phyloP scores from a whole-genome alignment of 306 rosid genomes.

The Dryas drummondii region DNA sequence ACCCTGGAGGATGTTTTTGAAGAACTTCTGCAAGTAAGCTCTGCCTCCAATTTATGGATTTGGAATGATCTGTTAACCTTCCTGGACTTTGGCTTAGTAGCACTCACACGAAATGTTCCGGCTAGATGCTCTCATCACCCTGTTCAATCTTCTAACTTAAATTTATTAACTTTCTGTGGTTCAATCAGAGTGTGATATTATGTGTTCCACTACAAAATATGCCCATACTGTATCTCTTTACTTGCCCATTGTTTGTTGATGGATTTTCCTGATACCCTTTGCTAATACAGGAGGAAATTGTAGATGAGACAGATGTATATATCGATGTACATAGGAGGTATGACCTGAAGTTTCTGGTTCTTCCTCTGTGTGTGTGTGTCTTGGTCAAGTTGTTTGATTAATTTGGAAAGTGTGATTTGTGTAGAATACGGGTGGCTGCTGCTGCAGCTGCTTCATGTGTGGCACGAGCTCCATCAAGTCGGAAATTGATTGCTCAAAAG shows the following conservation, averaged over 20 bases:
- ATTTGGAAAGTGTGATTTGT: constrained; percentile 27
- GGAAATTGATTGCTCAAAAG: constrained; percentile 42
- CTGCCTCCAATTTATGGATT: constrained; percentile 5
- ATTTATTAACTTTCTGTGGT: neutral
- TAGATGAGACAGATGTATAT: constrained; percentile 56
- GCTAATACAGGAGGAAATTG: constrained; percentile 56
- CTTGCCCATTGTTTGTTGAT: neutral
- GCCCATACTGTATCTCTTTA: neutral
- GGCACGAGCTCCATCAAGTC: constrained; percentile 48
- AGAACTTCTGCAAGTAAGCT: constrained; percentile 75
- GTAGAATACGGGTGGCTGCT: constrained; percentile 54
- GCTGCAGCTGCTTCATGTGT: constrained; percentile 54
- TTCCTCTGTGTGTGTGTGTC: neutral
- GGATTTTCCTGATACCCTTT: neutral
- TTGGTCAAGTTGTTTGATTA: constrained; percentile 14
- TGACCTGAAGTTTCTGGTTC: neutral
- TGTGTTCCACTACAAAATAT: neutral
- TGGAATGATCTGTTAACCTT: neutral
- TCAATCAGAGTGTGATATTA: neutral
- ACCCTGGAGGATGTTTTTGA: constrained; percentile 95
- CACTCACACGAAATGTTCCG: constrained; percentile 1
- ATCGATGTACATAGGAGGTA: constrained; percentile 82
- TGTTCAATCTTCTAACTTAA: neutral
- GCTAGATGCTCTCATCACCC: neutral
- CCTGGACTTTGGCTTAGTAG: neutral